Base-by-base conservation (phyloP, 2,329 filamentous ascomycete genomes). In the Rhynchosporium graminicola region DNA sequence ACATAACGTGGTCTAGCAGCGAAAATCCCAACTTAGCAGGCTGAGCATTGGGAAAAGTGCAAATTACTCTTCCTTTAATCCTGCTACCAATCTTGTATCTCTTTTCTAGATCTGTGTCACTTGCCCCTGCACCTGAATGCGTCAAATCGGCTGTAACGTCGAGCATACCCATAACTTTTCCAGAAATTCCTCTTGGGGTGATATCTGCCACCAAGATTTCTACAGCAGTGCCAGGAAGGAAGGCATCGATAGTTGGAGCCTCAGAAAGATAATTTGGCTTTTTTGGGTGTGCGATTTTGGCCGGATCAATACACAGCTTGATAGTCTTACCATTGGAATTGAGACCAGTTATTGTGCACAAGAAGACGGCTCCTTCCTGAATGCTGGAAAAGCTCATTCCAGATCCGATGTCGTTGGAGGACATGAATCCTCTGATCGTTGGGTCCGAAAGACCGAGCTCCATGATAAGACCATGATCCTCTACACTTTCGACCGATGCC, bases 381-480 rank as follows among this genome's bases (percentile, higher is more conserved):
- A 97, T 80, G 57, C 84, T 83, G 15, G 87, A 82, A 65, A 90
- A 82, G 4, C 87, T 79, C 20, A 90, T 79, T 50, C 80, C 81
- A 36, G 83, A 74, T 56, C 91, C 90, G 20, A 97, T 79, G 73
- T 97, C 92, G 72, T 89, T 92, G 65, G 89, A 90, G 4, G 92
- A 85, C 72, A 99, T 82, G 77, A 99, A 99, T 2, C 91, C 95
- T 66, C 87, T 88, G 58, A 93, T 75, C 43, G 85, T 82, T 38
- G 82, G 78, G 59, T 87, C 85, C 42, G 87, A 81, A 6, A 98
- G 80, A 20, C 92, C 92, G 43, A 98, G 78, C 69, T 97, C 92
- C 92, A 99, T 97, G 61, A 98, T 85, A 62, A 95, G 83, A 65
- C 95, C 95, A 72, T 97, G 93, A 71, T 99, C 96, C 76, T 99